phyloP scores from a whole-genome alignment of 306 rosid genomes.

The Trichosanthes truncata region DNA sequence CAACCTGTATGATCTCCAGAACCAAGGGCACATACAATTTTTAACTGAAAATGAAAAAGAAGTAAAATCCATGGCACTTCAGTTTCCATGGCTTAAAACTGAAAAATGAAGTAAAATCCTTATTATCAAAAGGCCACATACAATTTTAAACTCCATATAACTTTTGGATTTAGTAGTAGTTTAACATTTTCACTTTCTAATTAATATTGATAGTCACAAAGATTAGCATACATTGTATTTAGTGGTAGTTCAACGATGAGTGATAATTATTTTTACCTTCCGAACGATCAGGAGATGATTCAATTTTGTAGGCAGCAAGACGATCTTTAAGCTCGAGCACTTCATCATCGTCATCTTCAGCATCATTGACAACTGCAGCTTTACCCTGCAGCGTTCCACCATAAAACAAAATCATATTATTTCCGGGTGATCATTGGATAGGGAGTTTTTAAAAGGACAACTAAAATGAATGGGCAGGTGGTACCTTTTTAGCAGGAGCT shows the following conservation, averaged over 20 bases:
- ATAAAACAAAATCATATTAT: neutral
- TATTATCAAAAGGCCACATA: neutral
- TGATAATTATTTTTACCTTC: constrained; percentile 28
- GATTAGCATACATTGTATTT: neutral
- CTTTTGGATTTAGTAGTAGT: too few species aligned
- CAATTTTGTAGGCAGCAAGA: constrained; percentile 83
- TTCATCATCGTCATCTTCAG: constrained; percentile 32
- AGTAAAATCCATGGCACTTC: too few species aligned
- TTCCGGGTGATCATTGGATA: neutral
- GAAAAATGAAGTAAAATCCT: too few species aligned
- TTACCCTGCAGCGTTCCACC: constrained; percentile 24
- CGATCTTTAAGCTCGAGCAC: constrained; percentile 77
- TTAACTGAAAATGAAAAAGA: too few species aligned
- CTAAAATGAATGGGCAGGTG: neutral
- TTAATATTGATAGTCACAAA: neutral
- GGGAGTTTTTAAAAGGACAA: neutral
- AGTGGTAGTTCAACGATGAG: neutral
- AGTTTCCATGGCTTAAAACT: too few species aligned
- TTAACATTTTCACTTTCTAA: too few species aligned
- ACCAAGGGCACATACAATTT: neutral
- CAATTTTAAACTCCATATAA: neutral
- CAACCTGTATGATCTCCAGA: neutral
- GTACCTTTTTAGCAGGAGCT: constrained; percentile 41
- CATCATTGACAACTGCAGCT: constrained; percentile 19
- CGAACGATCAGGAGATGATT: constrained; percentile 49